Evolutionary conservation across 192 early-diverging fungal genomes (phyloP), one percentile per base, ranked within the genome.

Genomic region (Lunasporangiospora selenospora): DNA sequence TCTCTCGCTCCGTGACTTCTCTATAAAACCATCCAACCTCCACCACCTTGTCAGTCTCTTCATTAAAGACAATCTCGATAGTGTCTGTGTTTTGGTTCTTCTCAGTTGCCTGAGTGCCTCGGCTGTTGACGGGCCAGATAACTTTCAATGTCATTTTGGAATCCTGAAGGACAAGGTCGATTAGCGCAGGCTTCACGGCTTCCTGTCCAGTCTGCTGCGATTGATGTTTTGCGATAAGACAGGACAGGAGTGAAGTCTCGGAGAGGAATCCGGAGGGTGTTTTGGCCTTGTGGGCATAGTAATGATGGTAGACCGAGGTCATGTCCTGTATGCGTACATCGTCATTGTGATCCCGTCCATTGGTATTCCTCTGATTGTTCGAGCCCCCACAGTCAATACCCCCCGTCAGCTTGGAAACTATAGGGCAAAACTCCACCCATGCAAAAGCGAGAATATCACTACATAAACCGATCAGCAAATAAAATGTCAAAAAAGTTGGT

Each of bases 1-100:
- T n/a, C 29, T 62, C 69, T 23, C 53, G 45, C 18, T 73, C 69
- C 6, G 69, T 73, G 27, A 73, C 13, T 30, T 73, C 69, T 26
- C 69, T 53, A n/a, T 63, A 73, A 29, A 73, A 73, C 59, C 60
- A 73, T 1, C 69, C 69, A 29, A 73, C 61, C 30, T 73, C 69
- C 3, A 62, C 49, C n/a, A 63, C 69, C 18, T 44, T 58, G 34
- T 73, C 69, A 4, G 54, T 62, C 12, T 48, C 32, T 34, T 62
- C 58, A 49, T 73, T 46, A 31, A 73, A 63, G 18, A 24, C 3
- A n/a, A 73, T 27, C n/a, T n/a, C n/a, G n/a, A n/a, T n/a, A 7
- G 34, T 38, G 33, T 58, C 48, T 2, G 23, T 62, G 46, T 50
- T 55, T 29, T 62, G 27, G 11, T 54, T 29, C 21, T 27, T 49